A percentile compares a stretch with the other conserved stretches of the same genome.
These are phyloP conservation scores for Prosopis cineraria DNA, from an alignment of 306 rosid genomes.

Conservation along the genomic window DNA sequence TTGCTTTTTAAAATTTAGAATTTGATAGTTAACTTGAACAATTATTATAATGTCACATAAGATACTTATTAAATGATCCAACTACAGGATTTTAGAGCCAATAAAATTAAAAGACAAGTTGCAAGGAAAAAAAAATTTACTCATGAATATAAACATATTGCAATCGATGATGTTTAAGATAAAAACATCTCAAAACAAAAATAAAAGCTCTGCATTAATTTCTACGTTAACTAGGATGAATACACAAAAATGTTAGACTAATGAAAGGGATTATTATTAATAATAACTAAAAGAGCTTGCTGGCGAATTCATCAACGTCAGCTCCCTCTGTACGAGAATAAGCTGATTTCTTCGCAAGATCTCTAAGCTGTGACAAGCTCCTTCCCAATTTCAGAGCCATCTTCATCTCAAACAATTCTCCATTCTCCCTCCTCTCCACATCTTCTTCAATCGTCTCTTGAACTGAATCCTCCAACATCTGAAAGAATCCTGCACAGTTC, in stretches of 20 bases:
- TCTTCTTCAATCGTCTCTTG: conserved; percentile 52
- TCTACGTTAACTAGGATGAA: background rate
- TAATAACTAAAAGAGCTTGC: background rate
- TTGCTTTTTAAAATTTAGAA: no score
- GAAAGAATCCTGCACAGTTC: conserved; percentile 60
- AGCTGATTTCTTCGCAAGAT: conserved; percentile 62
- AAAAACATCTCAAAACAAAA: background rate
- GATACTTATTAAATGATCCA: no score
- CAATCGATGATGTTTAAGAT: background rate
- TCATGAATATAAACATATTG: background rate
- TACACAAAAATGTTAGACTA: background rate
- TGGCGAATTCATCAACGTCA: conserved; percentile 45
- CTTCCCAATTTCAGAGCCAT: conserved; percentile 77
- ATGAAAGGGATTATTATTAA: background rate
- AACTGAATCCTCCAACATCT: conserved; percentile 50
- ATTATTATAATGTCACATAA: no score
- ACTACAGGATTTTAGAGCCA: no score
- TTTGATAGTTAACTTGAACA: no score
- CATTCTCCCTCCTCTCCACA: conserved; percentile 71
- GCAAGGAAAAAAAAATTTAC: background rate
- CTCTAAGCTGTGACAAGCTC: conserved; percentile 62
- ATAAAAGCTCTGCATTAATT: background rate
- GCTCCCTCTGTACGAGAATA: conserved; percentile 53
- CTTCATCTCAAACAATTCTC: conserved; percentile 64
- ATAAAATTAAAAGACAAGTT: no score